phyloP scores from a whole-genome alignment of 2,329 filamentous ascomycete species.

The Gremmenia infestans region DNA sequence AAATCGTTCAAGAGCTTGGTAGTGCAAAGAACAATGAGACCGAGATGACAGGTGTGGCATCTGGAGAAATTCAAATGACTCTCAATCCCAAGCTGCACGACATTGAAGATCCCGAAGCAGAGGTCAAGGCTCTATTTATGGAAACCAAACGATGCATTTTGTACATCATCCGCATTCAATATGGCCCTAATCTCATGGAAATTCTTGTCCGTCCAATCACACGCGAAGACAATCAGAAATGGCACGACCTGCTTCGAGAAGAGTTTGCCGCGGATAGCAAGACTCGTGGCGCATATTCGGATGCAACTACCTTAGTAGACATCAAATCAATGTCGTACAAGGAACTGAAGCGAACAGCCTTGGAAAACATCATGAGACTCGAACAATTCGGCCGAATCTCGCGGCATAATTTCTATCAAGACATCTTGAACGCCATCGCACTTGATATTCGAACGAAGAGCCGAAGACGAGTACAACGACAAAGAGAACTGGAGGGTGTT shows the following conservation, averaged over 20 bases:
- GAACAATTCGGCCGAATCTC: conserved; percentile 85
- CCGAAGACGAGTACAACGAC: conserved; percentile 81
- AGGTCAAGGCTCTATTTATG: conserved; percentile 90
- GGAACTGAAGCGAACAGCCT: conserved; percentile 84
- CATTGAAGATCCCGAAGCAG: conserved; percentile 86
- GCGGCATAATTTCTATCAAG: conserved; percentile 86
- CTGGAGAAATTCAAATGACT: conserved; percentile 80
- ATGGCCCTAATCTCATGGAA: conserved; percentile 85
- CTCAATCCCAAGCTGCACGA: conserved; percentile 86
- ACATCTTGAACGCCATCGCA: conserved; percentile 95
- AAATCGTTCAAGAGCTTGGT: conserved; percentile 88
- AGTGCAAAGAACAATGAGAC: conserved; percentile 95
- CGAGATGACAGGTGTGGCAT: conserved; percentile 81
- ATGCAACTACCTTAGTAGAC: conserved; percentile 76
- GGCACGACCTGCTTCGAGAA: conserved; percentile 74
- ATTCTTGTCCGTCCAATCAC: conserved; percentile 88
- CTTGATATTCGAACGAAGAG: conserved; percentile 97
- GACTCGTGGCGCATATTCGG: conserved; percentile 82
- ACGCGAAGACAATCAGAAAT: conserved; percentile 83
- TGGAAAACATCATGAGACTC: conserved; percentile 89
- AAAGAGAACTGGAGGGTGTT: conserved; percentile 84
- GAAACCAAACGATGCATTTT: conserved; percentile 96
- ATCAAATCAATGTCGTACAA: conserved; percentile 85
- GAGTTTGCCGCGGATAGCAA: conserved; percentile 68
- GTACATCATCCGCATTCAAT: conserved; percentile 96